A percentile compares a stretch with the other conserved stretches of the same genome.
These are phyloP conservation scores for Lasiosphaeria ovina DNA, from an alignment of 495 filamentous ascomycete species.

Conservation along the genomic window DNA sequence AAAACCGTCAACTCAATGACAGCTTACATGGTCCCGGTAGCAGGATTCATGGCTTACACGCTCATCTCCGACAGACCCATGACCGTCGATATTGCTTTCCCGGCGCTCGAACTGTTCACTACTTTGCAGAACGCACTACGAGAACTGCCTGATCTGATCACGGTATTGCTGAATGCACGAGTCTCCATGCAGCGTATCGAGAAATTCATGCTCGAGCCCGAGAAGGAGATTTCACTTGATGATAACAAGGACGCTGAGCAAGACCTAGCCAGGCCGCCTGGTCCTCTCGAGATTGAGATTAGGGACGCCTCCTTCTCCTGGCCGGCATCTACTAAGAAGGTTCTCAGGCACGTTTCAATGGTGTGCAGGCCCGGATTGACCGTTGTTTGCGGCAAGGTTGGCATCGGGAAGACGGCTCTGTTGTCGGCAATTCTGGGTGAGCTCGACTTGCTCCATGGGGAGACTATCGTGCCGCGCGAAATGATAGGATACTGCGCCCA, in stretches of 20 bases:
- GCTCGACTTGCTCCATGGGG: slow-evolving; percentile 63
- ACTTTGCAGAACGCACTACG: slow-evolving; percentile 69
- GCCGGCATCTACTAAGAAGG: slow-evolving; percentile 61
- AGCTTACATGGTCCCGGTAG: slow-evolving; percentile 70
- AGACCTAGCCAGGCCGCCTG: slow-evolving; percentile 9
- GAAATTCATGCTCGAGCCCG: slow-evolving; percentile 77
- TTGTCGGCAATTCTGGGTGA: slow-evolving; percentile 78
- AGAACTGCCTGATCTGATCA: slow-evolving; percentile 69
- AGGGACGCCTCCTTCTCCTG: slow-evolving; percentile 70
- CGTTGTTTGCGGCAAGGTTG: slow-evolving; percentile 65
- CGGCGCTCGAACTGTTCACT: slow-evolving; percentile 72
- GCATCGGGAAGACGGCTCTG: slow-evolving; percentile 76
- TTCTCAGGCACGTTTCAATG: slow-evolving; percentile 62
- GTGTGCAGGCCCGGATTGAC: slow-evolving; percentile 64
- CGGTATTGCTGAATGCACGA: slow-evolving; percentile 67
- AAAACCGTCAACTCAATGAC: slow-evolving; percentile 60
- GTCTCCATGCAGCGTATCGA: slow-evolving; percentile 78
- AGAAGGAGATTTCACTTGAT: slow-evolving; percentile 55
- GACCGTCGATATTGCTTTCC: slow-evolving; percentile 76
- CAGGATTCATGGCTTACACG: slow-evolving; percentile 76
- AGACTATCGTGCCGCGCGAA: slow-evolving; percentile 57
- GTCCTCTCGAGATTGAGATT: slow-evolving; percentile 47
- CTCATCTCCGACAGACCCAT: slow-evolving; percentile 60
- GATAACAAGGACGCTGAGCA: slow-evolving; percentile 25
- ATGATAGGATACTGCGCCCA: slow-evolving; percentile 81